Conservation (phyloP, 768 basidiomycete genomes). For the Boletus eberwhitei region DNA sequence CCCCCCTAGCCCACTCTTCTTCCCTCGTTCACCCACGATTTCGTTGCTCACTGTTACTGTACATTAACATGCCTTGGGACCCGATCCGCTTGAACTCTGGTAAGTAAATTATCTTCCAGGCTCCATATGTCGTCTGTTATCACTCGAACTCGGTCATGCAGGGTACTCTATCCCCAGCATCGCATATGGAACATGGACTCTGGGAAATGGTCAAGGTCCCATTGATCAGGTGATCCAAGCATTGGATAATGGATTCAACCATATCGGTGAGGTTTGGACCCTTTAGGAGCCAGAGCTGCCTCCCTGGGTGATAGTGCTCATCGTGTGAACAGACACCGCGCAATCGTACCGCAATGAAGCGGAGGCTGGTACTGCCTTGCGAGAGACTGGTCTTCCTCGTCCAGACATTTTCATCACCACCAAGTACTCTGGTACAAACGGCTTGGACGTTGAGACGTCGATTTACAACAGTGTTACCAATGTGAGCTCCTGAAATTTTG, state of each 20-base stretch:
- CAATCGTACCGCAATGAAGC: conserved; percentile 59
- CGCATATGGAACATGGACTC: conserved; percentile 63
- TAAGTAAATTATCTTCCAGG: conserved; percentile 19
- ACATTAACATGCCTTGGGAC: conserved; percentile 54
- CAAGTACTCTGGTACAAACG: conserved; percentile 54
- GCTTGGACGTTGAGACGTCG: conserved; percentile 51
- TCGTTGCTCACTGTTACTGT: not conserved
- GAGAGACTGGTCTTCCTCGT: conserved; percentile 55
- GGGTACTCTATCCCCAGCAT: conserved; percentile 46
- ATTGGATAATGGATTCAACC: conserved; percentile 56
- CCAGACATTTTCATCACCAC: conserved; percentile 62
- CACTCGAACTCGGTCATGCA: conserved; percentile 17
- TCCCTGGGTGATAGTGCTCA: not conserved
- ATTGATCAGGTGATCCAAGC: conserved; percentile 60
- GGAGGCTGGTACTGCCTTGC: conserved; percentile 39
- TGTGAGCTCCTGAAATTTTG: conserved; percentile 34
- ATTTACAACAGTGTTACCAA: conserved; percentile 55
- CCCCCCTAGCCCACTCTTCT: not conserved
- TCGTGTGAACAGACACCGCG: conserved; percentile 49
- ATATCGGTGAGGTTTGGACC: conserved; percentile 45
- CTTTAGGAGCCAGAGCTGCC: not conserved
- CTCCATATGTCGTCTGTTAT: not conserved
- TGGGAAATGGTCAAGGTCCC: conserved; percentile 54
- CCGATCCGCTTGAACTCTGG: conserved; percentile 59
- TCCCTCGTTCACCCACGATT: not conserved